These are phyloP conservation scores for Hibiscus tridactylites DNA, from an alignment of 345 rosid species.

Conservation along the genomic window DNA sequence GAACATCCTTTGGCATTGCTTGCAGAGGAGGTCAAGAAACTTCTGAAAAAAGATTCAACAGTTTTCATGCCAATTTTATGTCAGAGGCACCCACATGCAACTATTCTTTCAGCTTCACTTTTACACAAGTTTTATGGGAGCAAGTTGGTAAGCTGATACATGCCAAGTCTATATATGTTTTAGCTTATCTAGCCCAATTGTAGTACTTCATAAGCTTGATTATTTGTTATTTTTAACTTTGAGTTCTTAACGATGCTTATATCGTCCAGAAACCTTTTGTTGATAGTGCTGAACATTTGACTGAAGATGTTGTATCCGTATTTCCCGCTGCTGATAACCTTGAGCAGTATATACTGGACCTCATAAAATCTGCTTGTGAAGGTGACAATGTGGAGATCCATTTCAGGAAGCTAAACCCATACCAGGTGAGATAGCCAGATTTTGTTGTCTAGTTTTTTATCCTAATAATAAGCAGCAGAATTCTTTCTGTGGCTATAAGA, in stretches of 20 bases:
- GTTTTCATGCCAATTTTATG: conserved; percentile 67
- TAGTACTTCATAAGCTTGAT: conserved; percentile 6
- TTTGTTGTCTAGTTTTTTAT: conserved; percentile 3
- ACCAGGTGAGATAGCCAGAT: conserved; percentile 49
- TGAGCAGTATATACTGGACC: conserved; percentile 68
- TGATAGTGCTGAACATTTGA: conserved; percentile 77
- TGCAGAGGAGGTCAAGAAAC: conserved; percentile 77
- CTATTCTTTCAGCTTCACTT: conserved; percentile 68
- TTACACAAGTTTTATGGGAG: conserved; percentile 81
- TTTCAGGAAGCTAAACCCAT: conserved; percentile 59
- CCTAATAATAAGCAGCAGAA: background rate
- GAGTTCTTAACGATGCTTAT: conserved; percentile 17
- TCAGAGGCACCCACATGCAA: conserved; percentile 77
- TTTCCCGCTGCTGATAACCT: conserved; percentile 87
- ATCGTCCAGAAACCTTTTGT: conserved; percentile 86
- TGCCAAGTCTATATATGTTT: background rate
- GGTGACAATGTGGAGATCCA: conserved; percentile 53
- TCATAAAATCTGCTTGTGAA: conserved; percentile 51
- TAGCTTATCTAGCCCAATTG: background rate
- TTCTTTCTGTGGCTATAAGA: background rate
- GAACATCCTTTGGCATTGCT: conserved; percentile 83
- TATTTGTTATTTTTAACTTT: conserved; percentile 1
- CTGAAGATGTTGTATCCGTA: conserved; percentile 87
- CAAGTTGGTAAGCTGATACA: conserved; percentile 63
- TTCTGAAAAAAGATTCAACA: conserved; percentile 66